Percentiles rank a stretch among this genome's conserved stretches.
phyloP scores from a whole-genome alignment of 2,329 filamentous ascomycete species.

The Dactylellina parvicollis region DNA sequence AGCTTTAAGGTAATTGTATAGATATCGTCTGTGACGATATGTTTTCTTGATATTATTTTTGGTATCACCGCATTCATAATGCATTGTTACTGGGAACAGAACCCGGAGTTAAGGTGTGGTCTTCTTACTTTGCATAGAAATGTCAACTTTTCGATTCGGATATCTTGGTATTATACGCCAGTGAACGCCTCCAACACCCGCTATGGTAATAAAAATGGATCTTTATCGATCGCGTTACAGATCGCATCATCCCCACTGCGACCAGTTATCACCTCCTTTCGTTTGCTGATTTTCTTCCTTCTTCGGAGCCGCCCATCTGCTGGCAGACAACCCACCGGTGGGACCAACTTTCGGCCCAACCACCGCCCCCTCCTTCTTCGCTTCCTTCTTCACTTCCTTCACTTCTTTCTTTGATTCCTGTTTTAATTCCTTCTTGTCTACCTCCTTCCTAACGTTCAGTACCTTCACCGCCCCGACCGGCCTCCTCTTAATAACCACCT shows the following conservation, averaged over 20 bases:
- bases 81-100: constrained; percentile 13
- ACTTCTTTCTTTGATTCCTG: constrained; percentile 7
- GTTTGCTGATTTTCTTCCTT: constrained; percentile 24
- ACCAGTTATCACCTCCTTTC: constrained; percentile 20
- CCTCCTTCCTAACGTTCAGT: constrained; percentile 28
- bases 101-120: constrained; percentile 33
- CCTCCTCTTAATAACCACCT: constrained; percentile 76
- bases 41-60: background rate
- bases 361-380: background rate
- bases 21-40: constrained; percentile 9
- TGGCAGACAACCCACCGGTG: constrained; percentile 13
- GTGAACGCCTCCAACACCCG: constrained; percentile 32
- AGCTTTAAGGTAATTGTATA: background rate
- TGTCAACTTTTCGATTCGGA: background rate
- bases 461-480: constrained; percentile 61
- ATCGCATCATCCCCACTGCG: constrained; percentile 23
- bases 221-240: background rate
- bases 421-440: constrained; percentile 16
- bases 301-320: constrained; percentile 36
- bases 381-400: constrained; percentile 18
- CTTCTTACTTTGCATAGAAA: constrained; percentile 9
- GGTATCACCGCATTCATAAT: constrained; percentile 1
- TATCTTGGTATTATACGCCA: constrained; percentile 11
- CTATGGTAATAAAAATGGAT: constrained; percentile 4
- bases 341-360: constrained; percentile 9